A percentile compares a stretch with the other conserved stretches of the same genome.
Evolutionary conservation across 2,329 filamentous ascomycete genomes (phyloP).

Genomic region (Pleoardoris graminearum): DNA sequence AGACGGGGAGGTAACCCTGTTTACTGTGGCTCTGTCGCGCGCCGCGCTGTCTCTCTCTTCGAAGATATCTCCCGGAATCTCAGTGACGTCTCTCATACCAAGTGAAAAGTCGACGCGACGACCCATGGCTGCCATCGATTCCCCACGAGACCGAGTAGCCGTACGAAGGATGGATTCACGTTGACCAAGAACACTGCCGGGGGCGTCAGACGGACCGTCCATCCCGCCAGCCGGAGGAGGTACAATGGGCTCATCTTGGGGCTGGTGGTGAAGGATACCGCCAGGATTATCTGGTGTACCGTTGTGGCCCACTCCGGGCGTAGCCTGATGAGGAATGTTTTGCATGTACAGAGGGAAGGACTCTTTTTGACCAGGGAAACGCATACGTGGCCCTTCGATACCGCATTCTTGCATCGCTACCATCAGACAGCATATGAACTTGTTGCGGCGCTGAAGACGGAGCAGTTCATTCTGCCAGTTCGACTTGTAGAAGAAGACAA

Average conservation of each 20-base stretch:
- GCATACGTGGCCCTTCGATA: slow-evolving; percentile 80
- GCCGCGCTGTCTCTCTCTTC: slow-evolving; percentile 54
- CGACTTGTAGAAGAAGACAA: slow-evolving; percentile 97
- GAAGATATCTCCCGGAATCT: slow-evolving; percentile 67
- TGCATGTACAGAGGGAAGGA: slow-evolving; percentile 69
- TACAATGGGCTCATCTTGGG: slow-evolving; percentile 50
- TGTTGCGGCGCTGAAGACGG: slow-evolving; percentile 87
- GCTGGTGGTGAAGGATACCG: slow-evolving; percentile 41
- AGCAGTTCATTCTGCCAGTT: slow-evolving; percentile 95
- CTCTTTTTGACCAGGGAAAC: slow-evolving; percentile 68
- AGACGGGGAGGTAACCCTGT: slow-evolving; percentile 46
- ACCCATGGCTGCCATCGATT: slow-evolving; percentile 61
- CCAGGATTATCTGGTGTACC: slow-evolving; percentile 51
- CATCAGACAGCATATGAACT: slow-evolving; percentile 92
- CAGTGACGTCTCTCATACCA: slow-evolving; percentile 64
- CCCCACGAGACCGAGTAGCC: slow-evolving; percentile 54
- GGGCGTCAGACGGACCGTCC: slow-evolving; percentile 16
- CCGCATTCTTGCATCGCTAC: slow-evolving; percentile 79
- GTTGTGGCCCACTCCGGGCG: slow-evolving; percentile 48
- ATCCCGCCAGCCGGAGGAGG: slow-evolving; percentile 26
- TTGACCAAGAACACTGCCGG: slow-evolving; percentile 21
- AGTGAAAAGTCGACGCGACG: slow-evolving; percentile 72
- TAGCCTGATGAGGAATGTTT: slow-evolving; percentile 53
- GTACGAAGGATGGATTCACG: slow-evolving; percentile 61
- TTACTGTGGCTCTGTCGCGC: slow-evolving; percentile 44